Percentiles rank a stretch among this genome's conserved stretches.
Conservation (phyloP, 1,284 basidiomycete genomes). For the Cryptococcus sp. region DNA sequence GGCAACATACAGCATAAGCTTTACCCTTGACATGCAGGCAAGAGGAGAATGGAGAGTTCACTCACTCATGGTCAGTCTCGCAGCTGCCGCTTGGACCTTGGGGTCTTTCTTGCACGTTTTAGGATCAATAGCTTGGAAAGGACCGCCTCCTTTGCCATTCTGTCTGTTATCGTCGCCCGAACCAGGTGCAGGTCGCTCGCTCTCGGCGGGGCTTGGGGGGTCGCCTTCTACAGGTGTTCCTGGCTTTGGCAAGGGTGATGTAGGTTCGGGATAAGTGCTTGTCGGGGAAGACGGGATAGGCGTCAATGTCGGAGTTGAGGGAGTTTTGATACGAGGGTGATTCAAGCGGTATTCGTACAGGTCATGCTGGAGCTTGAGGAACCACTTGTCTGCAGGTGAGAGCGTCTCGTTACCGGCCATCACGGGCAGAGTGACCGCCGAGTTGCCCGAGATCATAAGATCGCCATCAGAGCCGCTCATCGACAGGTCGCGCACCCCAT, state of each 20-base stretch:
- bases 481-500: neutral
- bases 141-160: slow-evolving; percentile 11
- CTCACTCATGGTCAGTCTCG: slow-evolving; percentile 67
- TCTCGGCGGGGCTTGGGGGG: neutral
- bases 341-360: slow-evolving; percentile 33
- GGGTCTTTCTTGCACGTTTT: slow-evolving; percentile 67
- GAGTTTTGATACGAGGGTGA: slow-evolving; percentile 3
- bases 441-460: neutral
- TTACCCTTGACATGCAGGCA: neutral
- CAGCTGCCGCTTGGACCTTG: slow-evolving; percentile 69
- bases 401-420: slow-evolving; percentile 11
- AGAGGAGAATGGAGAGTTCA: slow-evolving; percentile 5
- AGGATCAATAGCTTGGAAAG: slow-evolving; percentile 50
- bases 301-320: neutral
- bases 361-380: slow-evolving; percentile 41
- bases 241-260: slow-evolving; percentile 22
- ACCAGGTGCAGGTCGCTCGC: slow-evolving; percentile 1
- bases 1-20: neutral
- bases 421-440: neutral
- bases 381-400: slow-evolving; percentile 49
- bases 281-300: neutral
- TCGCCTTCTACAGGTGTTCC: slow-evolving; percentile 7
- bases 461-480: neutral
- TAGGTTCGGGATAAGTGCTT: slow-evolving; percentile 5
- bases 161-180: slow-evolving; percentile 6